Percentiles rank a stretch among this genome's conserved stretches.
These are phyloP conservation scores for Chlamydomonas asymmetrica DNA, from an alignment of 139 green algal genomes.

Conservation along the genomic window DNA sequence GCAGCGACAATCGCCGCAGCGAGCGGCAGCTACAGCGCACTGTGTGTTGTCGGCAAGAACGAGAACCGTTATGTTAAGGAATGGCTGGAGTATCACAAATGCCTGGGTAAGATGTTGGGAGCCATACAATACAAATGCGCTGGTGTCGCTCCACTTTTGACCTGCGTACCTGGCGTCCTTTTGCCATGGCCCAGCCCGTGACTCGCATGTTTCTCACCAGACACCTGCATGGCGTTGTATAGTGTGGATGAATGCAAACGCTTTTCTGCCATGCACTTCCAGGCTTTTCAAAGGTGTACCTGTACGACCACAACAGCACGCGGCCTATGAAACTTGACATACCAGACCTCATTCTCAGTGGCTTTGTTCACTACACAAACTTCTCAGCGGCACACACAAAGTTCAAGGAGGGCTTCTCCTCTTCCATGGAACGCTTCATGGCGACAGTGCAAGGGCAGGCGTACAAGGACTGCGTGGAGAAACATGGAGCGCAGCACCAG, in stretches of 20 bases:
- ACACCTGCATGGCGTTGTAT: too few species aligned
- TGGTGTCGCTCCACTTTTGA: too few species aligned
- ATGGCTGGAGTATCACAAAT: constrained; percentile 52
- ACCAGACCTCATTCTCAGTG: constrained; percentile 8
- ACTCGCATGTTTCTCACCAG: too few species aligned
- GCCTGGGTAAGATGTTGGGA: constrained; percentile 36
- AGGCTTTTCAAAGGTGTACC: constrained; percentile 41
- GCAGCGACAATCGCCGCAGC: too few species aligned
- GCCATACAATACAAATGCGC: too few species aligned
- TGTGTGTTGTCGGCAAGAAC: constrained; percentile 47
- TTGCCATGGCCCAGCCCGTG: too few species aligned
- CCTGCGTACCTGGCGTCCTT: too few species aligned
- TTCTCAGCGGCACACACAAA: constrained; percentile 30
- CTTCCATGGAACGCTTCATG: constrained; percentile 30
- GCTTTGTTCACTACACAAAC: constrained; percentile 36
- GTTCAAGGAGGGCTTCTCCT: constrained; percentile 32
- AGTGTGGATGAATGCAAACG: too few species aligned
- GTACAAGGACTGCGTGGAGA: constrained; percentile 34
- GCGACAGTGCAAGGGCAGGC: constrained; percentile 39
- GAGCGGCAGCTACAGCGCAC: constrained; percentile 26
- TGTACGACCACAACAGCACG: constrained; percentile 55
- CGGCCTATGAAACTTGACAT: constrained; percentile 27
- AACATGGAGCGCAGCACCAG: constrained; percentile 10
- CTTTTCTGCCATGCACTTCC: not conserved
- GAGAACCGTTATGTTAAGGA: constrained; percentile 44